Conservation (phyloP, 208 protist genomes). For the Phytomonas serpens region DNA sequence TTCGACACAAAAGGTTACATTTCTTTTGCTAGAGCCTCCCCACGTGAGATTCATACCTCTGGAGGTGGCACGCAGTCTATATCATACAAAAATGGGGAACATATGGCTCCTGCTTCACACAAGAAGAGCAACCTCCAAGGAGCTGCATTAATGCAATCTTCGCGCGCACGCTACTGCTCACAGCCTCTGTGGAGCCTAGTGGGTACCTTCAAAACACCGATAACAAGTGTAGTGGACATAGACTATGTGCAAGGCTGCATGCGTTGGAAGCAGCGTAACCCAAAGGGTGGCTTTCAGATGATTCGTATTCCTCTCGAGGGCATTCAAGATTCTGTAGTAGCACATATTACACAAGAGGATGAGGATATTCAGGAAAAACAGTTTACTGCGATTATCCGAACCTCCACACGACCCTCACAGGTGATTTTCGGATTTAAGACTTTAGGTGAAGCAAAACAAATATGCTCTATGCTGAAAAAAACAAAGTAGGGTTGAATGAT, state of each 20-base stretch:
- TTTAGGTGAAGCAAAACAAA: constrained; percentile 35
- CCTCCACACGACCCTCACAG: constrained; percentile 62
- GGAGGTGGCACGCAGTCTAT: not conserved
- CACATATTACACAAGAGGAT: constrained; percentile 31
- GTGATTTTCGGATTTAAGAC: constrained; percentile 76
- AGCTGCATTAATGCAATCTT: not conserved
- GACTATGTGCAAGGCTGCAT: constrained; percentile 46
- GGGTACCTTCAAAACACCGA: constrained; percentile 69
- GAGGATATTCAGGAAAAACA: constrained; percentile 38
- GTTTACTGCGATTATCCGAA: constrained; percentile 52
- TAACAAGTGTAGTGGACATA: constrained; percentile 52
- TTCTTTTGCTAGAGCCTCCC: not conserved
- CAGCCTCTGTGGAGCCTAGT: constrained; percentile 72
- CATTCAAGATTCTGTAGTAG: constrained; percentile 40
- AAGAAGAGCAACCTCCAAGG: constrained; percentile 1
- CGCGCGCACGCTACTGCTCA: constrained; percentile 26
- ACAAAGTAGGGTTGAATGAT: not conserved
- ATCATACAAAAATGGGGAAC: not conserved
- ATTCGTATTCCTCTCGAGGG: constrained; percentile 41
- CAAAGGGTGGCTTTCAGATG: constrained; percentile 48
- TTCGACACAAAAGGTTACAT: constrained; percentile 21
- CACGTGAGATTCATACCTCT: not conserved
- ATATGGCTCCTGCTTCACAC: not conserved
- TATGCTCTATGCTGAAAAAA: constrained; percentile 27
- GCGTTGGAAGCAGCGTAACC: constrained; percentile 68